Base-by-base conservation (phyloP, 2,329 filamentous ascomycete species). In the Xylaria sp. region DNA sequence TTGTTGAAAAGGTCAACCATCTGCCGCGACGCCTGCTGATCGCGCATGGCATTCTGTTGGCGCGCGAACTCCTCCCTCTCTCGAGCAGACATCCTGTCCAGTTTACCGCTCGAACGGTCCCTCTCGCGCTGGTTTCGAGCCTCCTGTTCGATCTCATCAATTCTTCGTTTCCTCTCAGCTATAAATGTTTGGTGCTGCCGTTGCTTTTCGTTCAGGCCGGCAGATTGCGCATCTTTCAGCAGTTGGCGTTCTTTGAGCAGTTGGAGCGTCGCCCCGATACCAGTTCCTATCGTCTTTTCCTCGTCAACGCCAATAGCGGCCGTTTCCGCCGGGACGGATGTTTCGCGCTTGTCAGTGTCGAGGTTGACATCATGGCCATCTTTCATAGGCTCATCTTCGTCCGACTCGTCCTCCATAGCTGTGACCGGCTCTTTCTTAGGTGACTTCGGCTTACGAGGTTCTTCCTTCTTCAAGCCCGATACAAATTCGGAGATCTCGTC, bases 401-500 rank as follows among this genome's bases (percentile, higher is more conserved):
- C 75, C 2, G 73, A 74, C 3, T 77, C 75, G 1, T 71, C 71
- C 8, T 72, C 72, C 76, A 80, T 79, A 26, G 75, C 64, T 5
- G 78, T 80, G 21, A 74, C 69, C 3, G 70, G 72, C 38, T 72
- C 68, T 16, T 69, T 69, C 24, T 69, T 70, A 7, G 68, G 54
- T 4, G 65, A 73, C 51, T 71, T 76, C 55, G 72, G 70, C 66
- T 72, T 80, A 66, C 69, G 78, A 59, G 66, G 81, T 74, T 72
- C 78, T 18, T 78, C 81, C 54, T 88, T 89, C 67, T 88, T 89
- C 50, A 99, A 74, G 50, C 91, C 91, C 21, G 92, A 89, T 24
- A 99, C 89, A 65, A 99, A 99, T 65, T 96, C 92, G 0, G 92
- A 92, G 0, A 93, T 96, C 69, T 97, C 94, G 56, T 97, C 93